These are phyloP conservation scores for Mortierella sp. DNA, from an alignment of 371 early-diverging fungal genomes.

Conservation along the genomic window DNA sequence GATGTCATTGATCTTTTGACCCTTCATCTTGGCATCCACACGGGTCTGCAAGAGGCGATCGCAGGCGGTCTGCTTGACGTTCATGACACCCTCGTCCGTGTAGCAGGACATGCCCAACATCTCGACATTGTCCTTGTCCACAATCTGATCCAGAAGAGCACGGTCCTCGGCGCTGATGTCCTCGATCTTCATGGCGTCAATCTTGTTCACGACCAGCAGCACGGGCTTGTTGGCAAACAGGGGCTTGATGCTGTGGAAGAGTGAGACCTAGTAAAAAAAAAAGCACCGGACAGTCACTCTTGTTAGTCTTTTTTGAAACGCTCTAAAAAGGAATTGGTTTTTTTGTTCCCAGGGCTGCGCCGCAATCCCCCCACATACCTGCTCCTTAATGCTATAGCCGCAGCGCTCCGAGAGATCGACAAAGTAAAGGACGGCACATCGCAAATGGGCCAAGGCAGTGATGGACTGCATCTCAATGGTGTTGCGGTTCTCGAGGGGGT, in stretches of 20 bases:
- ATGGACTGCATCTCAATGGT: slow-evolving; percentile 99
- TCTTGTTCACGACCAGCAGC: slow-evolving; percentile 97
- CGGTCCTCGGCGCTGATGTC: slow-evolving; percentile 83
- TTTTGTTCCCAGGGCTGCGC: background rate
- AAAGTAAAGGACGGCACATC: slow-evolving; percentile 98
- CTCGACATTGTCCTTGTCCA: slow-evolving; percentile 75
- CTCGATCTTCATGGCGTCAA: slow-evolving; percentile 90
- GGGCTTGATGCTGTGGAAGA: slow-evolving; percentile 98
- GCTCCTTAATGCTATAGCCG: slow-evolving; percentile 97
- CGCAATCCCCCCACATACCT: slow-evolving; percentile 60
- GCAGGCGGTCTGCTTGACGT: slow-evolving; percentile 93
- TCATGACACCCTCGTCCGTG: slow-evolving; percentile 96
- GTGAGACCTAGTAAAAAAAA: slow-evolving; percentile 60
- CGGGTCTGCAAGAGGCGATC: slow-evolving; percentile 92
- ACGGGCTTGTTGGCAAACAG: slow-evolving; percentile 99
- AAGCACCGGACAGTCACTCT: background rate
- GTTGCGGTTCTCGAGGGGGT: slow-evolving; percentile 99
- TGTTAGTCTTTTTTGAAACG: too few species aligned
- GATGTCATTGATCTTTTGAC: slow-evolving; percentile 90
- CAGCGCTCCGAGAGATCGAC: slow-evolving; percentile 99
- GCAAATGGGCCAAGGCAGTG: slow-evolving; percentile 99
- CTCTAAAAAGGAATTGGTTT: background rate
- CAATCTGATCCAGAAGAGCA: slow-evolving; percentile 78
- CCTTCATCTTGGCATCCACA: slow-evolving; percentile 95
- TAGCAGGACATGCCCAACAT: slow-evolving; percentile 89